Percentiles rank a stretch among this genome's conserved stretches.
Conservation (phyloP, 768 basidiomycete species). For the Xerocomellus chrysenteron region DNA sequence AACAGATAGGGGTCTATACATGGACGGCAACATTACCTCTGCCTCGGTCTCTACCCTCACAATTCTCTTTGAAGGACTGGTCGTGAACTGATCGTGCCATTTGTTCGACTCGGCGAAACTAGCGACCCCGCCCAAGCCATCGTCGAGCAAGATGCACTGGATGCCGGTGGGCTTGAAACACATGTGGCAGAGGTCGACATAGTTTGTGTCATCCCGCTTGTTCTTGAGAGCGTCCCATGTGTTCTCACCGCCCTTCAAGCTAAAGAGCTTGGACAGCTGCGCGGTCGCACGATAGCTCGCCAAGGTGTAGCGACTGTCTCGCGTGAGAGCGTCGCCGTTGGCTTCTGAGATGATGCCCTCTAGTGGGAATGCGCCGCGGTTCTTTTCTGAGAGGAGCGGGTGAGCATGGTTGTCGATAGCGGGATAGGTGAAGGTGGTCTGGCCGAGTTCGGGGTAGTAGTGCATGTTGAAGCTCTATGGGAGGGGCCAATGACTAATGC, state of each 20-base stretch:
- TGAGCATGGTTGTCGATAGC: conserved; percentile 83
- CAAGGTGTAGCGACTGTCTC: conserved; percentile 55
- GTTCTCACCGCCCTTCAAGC: conserved; percentile 32
- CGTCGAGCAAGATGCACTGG: conserved; percentile 70
- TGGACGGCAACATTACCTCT: conserved; percentile 46
- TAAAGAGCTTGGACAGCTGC: conserved; percentile 54
- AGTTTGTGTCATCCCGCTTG: conserved; percentile 43
- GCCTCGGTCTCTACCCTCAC: conserved; percentile 69
- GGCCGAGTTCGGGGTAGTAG: conserved; percentile 18
- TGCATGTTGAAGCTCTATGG: not conserved
- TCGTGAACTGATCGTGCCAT: conserved; percentile 66
- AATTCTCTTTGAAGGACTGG: conserved; percentile 54
- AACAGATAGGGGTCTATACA: not conserved
- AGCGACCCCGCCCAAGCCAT: conserved; percentile 55
- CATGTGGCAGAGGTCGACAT: conserved; percentile 54
- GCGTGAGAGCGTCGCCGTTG: conserved; percentile 45
- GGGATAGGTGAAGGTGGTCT: conserved; percentile 37
- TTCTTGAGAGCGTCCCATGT: conserved; percentile 64
- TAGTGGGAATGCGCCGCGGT: conserved; percentile 50
- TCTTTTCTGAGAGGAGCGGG: conserved; percentile 52
- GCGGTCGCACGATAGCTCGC: conserved; percentile 56
- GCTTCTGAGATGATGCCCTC: conserved; percentile 71
- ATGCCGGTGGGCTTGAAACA: conserved; percentile 60
- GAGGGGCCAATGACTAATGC: conserved; percentile 8
- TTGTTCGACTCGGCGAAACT: conserved; percentile 48